A percentile compares a stretch with the other conserved stretches of the same genome.
phyloP scores from a whole-genome alignment of 495 filamentous ascomycete genomes.

The Amniculicola lignicola region DNA sequence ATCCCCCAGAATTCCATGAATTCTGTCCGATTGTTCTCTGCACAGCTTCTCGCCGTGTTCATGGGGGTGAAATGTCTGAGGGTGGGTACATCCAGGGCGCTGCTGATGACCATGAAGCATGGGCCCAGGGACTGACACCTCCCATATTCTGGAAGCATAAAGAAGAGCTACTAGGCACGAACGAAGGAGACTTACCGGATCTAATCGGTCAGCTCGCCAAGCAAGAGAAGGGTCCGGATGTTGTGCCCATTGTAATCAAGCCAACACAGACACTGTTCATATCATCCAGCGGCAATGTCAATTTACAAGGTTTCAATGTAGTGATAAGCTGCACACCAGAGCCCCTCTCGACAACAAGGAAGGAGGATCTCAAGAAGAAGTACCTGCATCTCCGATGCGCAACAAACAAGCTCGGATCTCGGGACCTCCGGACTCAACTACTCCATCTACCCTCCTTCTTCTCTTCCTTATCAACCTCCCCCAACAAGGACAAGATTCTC shows the following conservation, averaged over 20 bases:
- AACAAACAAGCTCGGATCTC: slow-evolving; percentile 67
- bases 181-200: slow-evolving; percentile 62
- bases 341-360: slow-evolving; percentile 4
- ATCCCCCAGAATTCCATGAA: slow-evolving; percentile 30
- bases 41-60: slow-evolving; percentile 69
- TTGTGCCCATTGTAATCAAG: slow-evolving; percentile 29
- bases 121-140: slow-evolving; percentile 69
- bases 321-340: slow-evolving; percentile 39
- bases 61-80: slow-evolving; percentile 61
- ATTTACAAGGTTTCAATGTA: slow-evolving; percentile 29
- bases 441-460: slow-evolving; percentile 54
- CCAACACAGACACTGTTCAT: slow-evolving; percentile 39
- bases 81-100: slow-evolving; percentile 91
- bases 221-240: slow-evolving; percentile 14
- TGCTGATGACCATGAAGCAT: slow-evolving; percentile 88
- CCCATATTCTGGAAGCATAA: slow-evolving; percentile 71
- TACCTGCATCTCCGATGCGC: slow-evolving; percentile 63
- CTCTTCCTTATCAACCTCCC: slow-evolving; percentile 16
- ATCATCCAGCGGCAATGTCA: slow-evolving; percentile 29
- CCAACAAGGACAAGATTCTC: slow-evolving; percentile 42
- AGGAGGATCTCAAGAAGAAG: slow-evolving; percentile 28
- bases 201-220: slow-evolving; percentile 58
- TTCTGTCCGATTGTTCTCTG: slow-evolving; percentile 74
- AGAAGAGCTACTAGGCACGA: slow-evolving; percentile 51
- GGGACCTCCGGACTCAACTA: slow-evolving; percentile 67